These are phyloP conservation scores for Batrachochytrium dendrobatidis DNA, from an alignment of 371 early-diverging fungal genomes.

Conservation along the genomic window DNA sequence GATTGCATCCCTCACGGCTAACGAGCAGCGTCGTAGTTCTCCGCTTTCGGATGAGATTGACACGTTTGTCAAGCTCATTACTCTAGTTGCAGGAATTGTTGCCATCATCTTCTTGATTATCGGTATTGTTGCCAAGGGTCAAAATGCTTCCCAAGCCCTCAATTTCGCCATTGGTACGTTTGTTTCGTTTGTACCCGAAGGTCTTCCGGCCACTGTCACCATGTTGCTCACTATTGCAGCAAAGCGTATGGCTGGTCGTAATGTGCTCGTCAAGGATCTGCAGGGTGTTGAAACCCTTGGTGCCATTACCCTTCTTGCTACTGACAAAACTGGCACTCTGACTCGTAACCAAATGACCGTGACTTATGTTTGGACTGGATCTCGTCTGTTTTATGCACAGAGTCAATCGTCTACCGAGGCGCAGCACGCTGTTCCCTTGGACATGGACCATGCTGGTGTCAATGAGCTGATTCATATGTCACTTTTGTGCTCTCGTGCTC, in stretches of 20 bases:
- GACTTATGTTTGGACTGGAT: constrained; percentile 82
- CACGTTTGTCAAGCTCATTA: constrained; percentile 78
- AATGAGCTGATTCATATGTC: constrained; percentile 52
- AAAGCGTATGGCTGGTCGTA: constrained; percentile 80
- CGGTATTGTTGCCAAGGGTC: too few relatives aligned
- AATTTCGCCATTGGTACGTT: constrained; percentile 73
- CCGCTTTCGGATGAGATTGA: constrained; percentile 75
- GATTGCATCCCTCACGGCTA: constrained; percentile 80
- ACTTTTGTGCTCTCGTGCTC: constrained; percentile 70
- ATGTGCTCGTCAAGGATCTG: constrained; percentile 90
- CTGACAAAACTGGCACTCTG: constrained; percentile 94
- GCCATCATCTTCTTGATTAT: constrained; percentile 86
- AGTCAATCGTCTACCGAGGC: background rate
- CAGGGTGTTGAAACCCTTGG: constrained; percentile 94
- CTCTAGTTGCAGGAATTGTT: constrained; percentile 63
- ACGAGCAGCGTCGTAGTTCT: constrained; percentile 59
- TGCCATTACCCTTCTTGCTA: constrained; percentile 87
- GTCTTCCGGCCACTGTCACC: constrained; percentile 82
- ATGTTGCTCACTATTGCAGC: constrained; percentile 88
- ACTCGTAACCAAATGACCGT: constrained; percentile 95
- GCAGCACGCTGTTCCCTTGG: background rate
- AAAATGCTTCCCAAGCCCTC: too few relatives aligned
- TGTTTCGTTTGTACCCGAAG: constrained; percentile 73
- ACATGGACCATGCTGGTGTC: background rate
- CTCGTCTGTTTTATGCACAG: background rate